These are phyloP conservation scores for Cubamyces sp. DNA, from an alignment of 768 basidiomycete species.

Conservation along the genomic window DNA sequence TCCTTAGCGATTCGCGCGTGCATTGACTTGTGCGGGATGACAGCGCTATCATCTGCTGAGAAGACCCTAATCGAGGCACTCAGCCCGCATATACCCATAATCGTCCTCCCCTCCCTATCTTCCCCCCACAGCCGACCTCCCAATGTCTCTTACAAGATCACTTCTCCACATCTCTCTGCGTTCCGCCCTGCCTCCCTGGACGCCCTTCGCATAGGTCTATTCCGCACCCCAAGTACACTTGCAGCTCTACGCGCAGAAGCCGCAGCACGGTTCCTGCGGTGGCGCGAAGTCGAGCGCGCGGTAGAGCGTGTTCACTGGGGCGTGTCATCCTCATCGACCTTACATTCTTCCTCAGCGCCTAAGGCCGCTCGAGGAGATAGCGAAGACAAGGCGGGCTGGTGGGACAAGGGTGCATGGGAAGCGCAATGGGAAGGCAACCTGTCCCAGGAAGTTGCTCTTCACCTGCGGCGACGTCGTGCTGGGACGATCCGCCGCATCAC, in stretches of 20 bases:
- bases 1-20: neutral
- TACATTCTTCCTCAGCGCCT: constrained; percentile 16
- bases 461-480: constrained; percentile 46
- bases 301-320: constrained; percentile 47
- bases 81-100: constrained; percentile 57
- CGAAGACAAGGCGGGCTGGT: constrained; percentile 29
- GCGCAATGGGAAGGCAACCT: constrained; percentile 62
- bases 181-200: constrained; percentile 57
- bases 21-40: constrained; percentile 2
- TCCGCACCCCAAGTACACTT: constrained; percentile 66
- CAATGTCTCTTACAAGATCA: constrained; percentile 18
- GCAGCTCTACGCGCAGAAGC: constrained; percentile 63
- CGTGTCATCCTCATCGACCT: constrained; percentile 18
- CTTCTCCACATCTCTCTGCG: constrained; percentile 41
- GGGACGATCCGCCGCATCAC: constrained; percentile 9
- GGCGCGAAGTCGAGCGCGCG: constrained; percentile 70
- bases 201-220: constrained; percentile 61
- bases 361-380: constrained; percentile 1
- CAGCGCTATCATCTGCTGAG: constrained; percentile 42
- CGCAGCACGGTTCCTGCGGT: constrained; percentile 68
- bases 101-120: constrained; percentile 47
- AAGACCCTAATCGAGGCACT: constrained; percentile 53
- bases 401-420: constrained; percentile 72
- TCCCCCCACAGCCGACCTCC: neutral
- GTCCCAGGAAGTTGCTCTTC: constrained; percentile 63